phyloP scores from a whole-genome alignment of 805 yeast genomes.

The Cyberlindnera amylophila region DNA sequence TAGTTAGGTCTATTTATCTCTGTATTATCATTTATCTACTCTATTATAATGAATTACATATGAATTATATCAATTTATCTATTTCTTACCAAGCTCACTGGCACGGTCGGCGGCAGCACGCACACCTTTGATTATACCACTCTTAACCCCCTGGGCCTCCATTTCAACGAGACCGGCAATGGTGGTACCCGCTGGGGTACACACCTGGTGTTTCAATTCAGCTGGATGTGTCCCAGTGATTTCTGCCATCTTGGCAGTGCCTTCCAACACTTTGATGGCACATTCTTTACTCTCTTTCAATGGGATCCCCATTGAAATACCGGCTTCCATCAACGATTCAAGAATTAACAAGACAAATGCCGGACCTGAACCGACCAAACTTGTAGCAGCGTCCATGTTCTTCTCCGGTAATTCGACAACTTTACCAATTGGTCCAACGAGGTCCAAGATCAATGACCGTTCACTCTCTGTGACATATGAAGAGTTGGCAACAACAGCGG shows the following conservation, averaged over 20 bases:
- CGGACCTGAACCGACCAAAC: conserved; percentile 94
- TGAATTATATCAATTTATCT: too few relatives aligned
- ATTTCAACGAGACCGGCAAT: conserved; percentile 90
- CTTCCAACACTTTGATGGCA: conserved; percentile 92
- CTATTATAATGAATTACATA: too few relatives aligned
- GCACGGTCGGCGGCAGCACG: conserved; percentile 91
- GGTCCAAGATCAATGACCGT: conserved; percentile 40
- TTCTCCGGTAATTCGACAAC: conserved; percentile 73
- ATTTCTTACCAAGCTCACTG: conserved; percentile 48
- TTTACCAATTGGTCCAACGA: conserved; percentile 63
- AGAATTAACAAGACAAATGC: conserved; percentile 87
- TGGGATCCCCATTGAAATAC: conserved; percentile 91
- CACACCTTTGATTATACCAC: conserved; percentile 83
- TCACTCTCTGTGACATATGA: conserved; percentile 41
- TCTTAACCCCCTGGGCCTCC: conserved; percentile 88
- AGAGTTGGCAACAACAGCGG: conserved; percentile 86
- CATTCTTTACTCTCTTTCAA: conserved; percentile 75
- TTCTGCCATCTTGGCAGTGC: conserved; percentile 87
- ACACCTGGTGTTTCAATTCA: conserved; percentile 77
- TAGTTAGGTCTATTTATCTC: too few relatives aligned
- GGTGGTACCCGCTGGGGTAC: conserved; percentile 98
- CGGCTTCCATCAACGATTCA: conserved; percentile 93
- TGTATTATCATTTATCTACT: neutral
- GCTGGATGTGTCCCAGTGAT: conserved; percentile 86
- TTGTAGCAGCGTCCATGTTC: conserved; percentile 95